phyloP scores from a whole-genome alignment of 148 eudicot genomes.

The Amaranthus cruentus region DNA sequence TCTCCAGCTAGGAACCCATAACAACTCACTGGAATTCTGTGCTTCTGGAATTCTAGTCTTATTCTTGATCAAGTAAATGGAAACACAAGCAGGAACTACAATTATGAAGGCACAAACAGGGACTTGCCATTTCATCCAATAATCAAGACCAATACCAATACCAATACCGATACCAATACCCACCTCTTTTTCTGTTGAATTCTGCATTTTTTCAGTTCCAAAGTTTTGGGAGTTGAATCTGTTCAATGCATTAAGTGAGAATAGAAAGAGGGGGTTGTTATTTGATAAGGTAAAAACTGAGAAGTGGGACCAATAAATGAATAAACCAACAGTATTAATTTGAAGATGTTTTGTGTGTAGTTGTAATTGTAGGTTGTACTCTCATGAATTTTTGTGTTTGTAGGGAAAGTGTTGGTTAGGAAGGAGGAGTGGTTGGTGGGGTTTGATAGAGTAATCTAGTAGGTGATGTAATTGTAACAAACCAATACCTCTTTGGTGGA shows the following conservation, averaged over 20 bases:
- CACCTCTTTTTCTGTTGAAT: conserved; percentile 11
- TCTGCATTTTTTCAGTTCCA: conserved; percentile 9
- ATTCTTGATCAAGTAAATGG: conserved; percentile 27
- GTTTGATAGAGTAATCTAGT: too few relatives aligned
- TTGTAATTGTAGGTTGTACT: too few relatives aligned
- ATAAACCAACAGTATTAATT: too few relatives aligned
- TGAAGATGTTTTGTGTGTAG: too few relatives aligned
- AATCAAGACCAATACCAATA: conserved; percentile 28
- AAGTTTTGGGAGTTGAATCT: neutral
- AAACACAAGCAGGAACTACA: conserved; percentile 36
- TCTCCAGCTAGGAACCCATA: conserved; percentile 82
- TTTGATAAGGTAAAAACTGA: neutral
- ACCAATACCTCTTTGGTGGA: too few relatives aligned
- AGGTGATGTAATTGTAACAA: too few relatives aligned
- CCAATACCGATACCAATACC: conserved; percentile 8
- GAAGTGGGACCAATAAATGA: too few relatives aligned
- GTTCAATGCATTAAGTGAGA: neutral
- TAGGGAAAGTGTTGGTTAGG: too few relatives aligned
- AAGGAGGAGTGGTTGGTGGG: too few relatives aligned
- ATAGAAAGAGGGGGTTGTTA: neutral
- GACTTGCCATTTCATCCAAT: conserved; percentile 78
- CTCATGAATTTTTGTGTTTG: too few relatives aligned
- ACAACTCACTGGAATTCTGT: conserved; percentile 4
- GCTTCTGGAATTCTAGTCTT: conserved; percentile 1
- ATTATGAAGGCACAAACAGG: conserved; percentile 54